A percentile compares a stretch with the other conserved stretches of the same genome.
phyloP scores from a whole-genome alignment of 495 filamentous ascomycete genomes.

The Glarea lozoyensis region DNA sequence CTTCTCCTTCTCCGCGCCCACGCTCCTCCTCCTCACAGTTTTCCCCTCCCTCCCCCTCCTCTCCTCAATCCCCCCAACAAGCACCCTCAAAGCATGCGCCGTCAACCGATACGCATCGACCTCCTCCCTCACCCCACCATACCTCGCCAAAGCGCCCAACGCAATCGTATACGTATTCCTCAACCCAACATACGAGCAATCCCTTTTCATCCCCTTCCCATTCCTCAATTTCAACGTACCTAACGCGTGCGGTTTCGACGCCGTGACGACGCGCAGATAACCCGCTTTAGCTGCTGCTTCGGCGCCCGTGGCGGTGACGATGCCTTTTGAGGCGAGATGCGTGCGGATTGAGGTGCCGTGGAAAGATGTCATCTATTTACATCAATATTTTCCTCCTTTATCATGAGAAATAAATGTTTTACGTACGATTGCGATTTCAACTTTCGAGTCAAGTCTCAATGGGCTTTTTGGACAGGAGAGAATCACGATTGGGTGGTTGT shows the following conservation, averaged over 20 bases:
- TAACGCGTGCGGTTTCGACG: slow-evolving; percentile 4
- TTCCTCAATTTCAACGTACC: slow-evolving; percentile 7
- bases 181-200: slow-evolving; percentile 6
- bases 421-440: slow-evolving; percentile 10
- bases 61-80: no score
- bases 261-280: slow-evolving; percentile 10
- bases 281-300: slow-evolving; percentile 1
- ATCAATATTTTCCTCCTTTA: not conserved
- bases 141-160: slow-evolving; percentile 1
- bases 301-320: not conserved
- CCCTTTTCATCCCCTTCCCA: slow-evolving; percentile 12
- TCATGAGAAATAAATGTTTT: not conserved
- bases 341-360: slow-evolving; percentile 6
- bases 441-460: slow-evolving; percentile 1
- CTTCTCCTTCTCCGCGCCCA: no score
- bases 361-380: slow-evolving; percentile 15
- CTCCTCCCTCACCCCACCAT: slow-evolving; percentile 4
- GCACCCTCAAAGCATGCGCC: slow-evolving; percentile 3
- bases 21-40: no score
- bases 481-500: slow-evolving; percentile 8
- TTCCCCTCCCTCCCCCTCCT: no score
- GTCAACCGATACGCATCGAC: slow-evolving; percentile 10
- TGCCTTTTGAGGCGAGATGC: slow-evolving; percentile 3
- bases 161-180: slow-evolving; percentile 3
- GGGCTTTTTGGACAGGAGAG: not conserved